phyloP scores from a whole-genome alignment of 176 grass and related monocot species.

The Oryza glumipatula region DNA sequence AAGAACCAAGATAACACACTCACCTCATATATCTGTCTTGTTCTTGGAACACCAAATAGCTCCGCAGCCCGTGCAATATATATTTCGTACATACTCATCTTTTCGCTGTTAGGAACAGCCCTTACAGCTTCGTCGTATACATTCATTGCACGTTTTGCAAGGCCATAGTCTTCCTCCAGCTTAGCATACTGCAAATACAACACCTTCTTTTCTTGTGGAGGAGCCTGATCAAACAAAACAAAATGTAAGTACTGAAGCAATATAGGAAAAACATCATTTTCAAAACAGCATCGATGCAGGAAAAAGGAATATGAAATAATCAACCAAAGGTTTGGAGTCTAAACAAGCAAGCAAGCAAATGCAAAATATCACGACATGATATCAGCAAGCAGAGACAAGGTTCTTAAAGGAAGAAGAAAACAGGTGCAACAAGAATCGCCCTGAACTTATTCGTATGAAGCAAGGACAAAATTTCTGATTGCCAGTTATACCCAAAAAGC shows the following conservation, averaged over 20 bases:
- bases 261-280: background rate
- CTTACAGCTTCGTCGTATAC: constrained; percentile 84
- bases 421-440: background rate
- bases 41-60: constrained; percentile 81
- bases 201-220: constrained; percentile 68
- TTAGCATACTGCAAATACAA: constrained; percentile 89
- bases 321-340: background rate
- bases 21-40: constrained; percentile 85
- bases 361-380: constrained; percentile 9
- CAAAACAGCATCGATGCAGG: too few relatives aligned
- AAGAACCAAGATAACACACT: constrained; percentile 22
- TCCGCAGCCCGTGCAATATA: constrained; percentile 74
- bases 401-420: constrained; percentile 6
- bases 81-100: constrained; percentile 86
- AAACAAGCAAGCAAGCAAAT: constrained; percentile 29
- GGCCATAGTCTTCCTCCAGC: constrained; percentile 83
- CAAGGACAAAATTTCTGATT: constrained; percentile 16
- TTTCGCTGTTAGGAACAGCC: constrained; percentile 65
- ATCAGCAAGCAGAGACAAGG: background rate
- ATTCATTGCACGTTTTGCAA: constrained; percentile 83
- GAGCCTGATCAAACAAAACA: constrained; percentile 59
- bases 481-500: background rate
- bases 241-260: constrained; percentile 36
- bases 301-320: too few relatives aligned
- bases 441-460: background rate